A percentile compares a stretch with the other conserved stretches of the same genome.
Conservation (phyloP, 441 rosid species). For the Metrosideros polymorpha region DNA sequence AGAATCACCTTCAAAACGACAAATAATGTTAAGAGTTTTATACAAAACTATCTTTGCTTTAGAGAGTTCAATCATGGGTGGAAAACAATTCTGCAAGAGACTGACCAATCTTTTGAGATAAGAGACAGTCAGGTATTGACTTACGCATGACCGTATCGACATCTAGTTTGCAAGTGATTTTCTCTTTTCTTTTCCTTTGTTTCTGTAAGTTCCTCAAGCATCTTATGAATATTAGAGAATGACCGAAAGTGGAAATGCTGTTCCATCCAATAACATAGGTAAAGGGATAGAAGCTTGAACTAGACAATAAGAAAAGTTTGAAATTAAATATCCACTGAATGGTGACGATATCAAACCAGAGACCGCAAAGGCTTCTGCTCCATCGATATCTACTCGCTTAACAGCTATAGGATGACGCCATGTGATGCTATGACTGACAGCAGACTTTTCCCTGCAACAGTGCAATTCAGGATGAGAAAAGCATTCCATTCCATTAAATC, state of each 20-base stretch:
- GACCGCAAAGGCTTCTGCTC: conserved; percentile 4
- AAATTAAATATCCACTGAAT: neutral
- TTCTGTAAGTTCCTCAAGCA: neutral
- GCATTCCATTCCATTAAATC: neutral
- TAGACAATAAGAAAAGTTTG: neutral
- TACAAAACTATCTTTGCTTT: neutral
- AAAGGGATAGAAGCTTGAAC: neutral
- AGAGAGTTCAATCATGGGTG: neutral
- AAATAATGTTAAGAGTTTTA: neutral
- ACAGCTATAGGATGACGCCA: conserved; percentile 7
- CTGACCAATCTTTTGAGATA: neutral
- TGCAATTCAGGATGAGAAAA: neutral
- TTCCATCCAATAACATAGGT: neutral
- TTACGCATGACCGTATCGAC: neutral
- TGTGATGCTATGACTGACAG: conserved; percentile 12
- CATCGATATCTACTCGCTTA: conserved; percentile 1
- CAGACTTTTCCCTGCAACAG: conserved; percentile 9
- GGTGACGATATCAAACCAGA: neutral
- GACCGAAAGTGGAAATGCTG: neutral
- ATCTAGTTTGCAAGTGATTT: neutral
- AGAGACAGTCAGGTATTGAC: neutral
- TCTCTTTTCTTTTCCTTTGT: neutral
- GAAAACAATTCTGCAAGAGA: neutral
- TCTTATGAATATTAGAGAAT: neutral
- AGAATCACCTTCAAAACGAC: neutral